phyloP scores from a whole-genome alignment of 2,329 filamentous ascomycete species.

The Hypoxylon sp. region DNA sequence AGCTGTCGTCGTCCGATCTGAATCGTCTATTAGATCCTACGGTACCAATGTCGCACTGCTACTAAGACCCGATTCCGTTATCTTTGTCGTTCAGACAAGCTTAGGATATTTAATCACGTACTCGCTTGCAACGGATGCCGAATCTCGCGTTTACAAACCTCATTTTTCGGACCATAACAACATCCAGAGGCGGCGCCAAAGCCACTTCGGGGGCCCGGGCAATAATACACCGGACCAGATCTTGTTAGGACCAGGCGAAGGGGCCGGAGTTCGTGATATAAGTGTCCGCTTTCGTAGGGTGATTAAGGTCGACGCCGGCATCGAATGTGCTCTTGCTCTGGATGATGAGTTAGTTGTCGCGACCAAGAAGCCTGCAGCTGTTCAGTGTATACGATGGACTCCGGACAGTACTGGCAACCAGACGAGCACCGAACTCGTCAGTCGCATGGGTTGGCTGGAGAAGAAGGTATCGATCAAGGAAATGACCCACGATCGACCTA shows the following conservation, averaged over 20 bases:
- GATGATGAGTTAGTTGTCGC: constrained; percentile 95
- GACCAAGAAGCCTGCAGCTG: constrained; percentile 90
- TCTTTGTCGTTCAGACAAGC: constrained; percentile 90
- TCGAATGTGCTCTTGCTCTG: constrained; percentile 86
- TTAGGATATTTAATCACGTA: constrained; percentile 94
- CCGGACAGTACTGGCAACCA: constrained; percentile 86
- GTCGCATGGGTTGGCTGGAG: constrained; percentile 86
- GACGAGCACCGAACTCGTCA: constrained; percentile 91
- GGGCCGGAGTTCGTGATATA: constrained; percentile 84
- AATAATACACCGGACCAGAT: constrained; percentile 72
- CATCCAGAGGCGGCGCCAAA: constrained; percentile 73
- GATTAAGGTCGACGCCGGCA: constrained; percentile 97
- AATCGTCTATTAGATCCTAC: constrained; percentile 83
- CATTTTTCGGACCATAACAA: constrained; percentile 80
- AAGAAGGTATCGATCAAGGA: constrained; percentile 83
- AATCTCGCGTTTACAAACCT: constrained; percentile 87
- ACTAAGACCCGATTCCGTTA: constrained; percentile 90
- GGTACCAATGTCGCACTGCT: constrained; percentile 88
- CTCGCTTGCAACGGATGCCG: constrained; percentile 86
- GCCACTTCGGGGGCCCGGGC: constrained; percentile 70
- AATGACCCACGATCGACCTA: constrained; percentile 94
- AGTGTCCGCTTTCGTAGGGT: constrained; percentile 96
- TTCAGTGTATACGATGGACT: constrained; percentile 96
- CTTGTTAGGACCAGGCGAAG: constrained; percentile 84
- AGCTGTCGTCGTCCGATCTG: constrained; percentile 86